A percentile compares a stretch with the other conserved stretches of the same genome.
phyloP scores from a whole-genome alignment of 2,329 filamentous ascomycete genomes.

The Chaetomium strumarium region DNA sequence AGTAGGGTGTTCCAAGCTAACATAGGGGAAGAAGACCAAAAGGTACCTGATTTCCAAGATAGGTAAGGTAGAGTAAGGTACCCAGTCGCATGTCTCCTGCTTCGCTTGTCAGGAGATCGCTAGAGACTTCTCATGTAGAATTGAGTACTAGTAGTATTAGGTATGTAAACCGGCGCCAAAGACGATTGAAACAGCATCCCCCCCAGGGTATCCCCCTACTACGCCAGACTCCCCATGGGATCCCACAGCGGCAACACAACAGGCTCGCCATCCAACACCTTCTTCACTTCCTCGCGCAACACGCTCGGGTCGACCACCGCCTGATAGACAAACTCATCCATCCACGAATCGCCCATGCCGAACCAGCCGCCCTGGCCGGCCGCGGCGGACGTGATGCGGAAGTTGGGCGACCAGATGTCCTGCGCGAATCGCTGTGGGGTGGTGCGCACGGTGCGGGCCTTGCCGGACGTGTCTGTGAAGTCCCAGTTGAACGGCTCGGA shows the following conservation, averaged over 20 bases:
- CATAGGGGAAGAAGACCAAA: too few species aligned
- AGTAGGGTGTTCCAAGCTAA: too few species aligned
- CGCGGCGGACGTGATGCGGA: conserved; percentile 53
- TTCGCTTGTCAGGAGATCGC: too few species aligned
- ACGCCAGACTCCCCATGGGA: conserved; percentile 68
- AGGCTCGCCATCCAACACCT: conserved; percentile 65
- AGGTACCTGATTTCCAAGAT: too few species aligned
- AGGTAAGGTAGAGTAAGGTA: too few species aligned
- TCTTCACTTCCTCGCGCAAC: conserved; percentile 39
- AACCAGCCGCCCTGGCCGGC: conserved; percentile 76
- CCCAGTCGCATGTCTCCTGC: too few species aligned
- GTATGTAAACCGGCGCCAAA: too few species aligned
- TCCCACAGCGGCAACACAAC: conserved; percentile 72
- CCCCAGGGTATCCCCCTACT: too few species aligned
- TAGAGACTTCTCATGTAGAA: too few species aligned
- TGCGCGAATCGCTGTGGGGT: conserved; percentile 68
- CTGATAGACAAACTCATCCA: conserved; percentile 79
- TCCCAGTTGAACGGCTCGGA: conserved; percentile 68
- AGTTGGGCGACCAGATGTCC: conserved; percentile 54
- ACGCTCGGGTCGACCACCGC: conserved; percentile 53
- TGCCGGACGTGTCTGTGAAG: conserved; percentile 62
- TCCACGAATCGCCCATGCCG: conserved; percentile 78
- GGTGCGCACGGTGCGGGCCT: conserved; percentile 54
- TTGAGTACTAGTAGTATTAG: too few species aligned
- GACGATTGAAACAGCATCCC: too few species aligned